phyloP scores from a whole-genome alignment of 2,329 filamentous ascomycete species.

The Cercospora beticola region DNA sequence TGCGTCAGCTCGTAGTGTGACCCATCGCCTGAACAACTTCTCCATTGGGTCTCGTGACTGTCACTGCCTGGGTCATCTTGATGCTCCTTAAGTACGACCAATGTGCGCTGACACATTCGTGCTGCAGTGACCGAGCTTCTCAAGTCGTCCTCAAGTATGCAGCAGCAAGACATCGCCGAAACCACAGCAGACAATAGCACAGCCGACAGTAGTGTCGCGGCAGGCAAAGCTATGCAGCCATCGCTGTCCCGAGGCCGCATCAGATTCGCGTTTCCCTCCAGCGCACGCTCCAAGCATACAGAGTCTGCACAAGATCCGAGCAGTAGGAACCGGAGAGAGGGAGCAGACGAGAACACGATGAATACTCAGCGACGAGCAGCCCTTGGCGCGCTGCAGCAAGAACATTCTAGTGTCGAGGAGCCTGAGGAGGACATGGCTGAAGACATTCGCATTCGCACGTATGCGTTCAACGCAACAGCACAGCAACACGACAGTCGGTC shows the following conservation, averaged over 20 bases:
- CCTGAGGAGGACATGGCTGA: constrained; percentile 18
- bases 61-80: neutral
- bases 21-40: neutral
- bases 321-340: neutral
- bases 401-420: neutral
- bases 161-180: neutral
- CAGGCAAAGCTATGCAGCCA: neutral
- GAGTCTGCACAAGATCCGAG: neutral
- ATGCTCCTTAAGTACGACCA: neutral
- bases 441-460: constrained; percentile 18
- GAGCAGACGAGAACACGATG: neutral
- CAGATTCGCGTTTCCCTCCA: neutral
- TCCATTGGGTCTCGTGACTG: neutral
- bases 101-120: neutral
- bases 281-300: neutral
- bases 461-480: constrained; percentile 2
- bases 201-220: neutral
- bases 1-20: neutral
- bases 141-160: neutral
- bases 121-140: neutral
- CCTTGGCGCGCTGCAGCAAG: neutral
- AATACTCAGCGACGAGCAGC: neutral
- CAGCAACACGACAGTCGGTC: neutral
- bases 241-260: neutral
- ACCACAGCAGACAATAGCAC: neutral